Evolutionary conservation across 805 yeast species (phyloP), one percentile per base, ranked within the genome.

Genomic region (Nakazawaea ambrosiae): DNA sequence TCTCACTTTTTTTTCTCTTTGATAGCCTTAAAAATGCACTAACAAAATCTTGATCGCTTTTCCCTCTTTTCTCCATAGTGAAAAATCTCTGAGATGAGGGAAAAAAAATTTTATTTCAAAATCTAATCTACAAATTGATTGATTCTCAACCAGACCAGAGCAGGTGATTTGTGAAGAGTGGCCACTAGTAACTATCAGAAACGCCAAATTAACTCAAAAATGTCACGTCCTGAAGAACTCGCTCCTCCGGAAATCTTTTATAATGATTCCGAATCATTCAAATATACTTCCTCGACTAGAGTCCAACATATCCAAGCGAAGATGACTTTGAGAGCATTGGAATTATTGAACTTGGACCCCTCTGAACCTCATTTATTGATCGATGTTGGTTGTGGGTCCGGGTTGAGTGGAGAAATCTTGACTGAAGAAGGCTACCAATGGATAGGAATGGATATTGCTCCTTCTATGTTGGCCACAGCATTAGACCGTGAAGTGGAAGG

Each of bases 251-350:
- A 89, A 63, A 73, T 89, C 43, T 92, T 90, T 56, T 92, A 92
- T 58, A 83, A 88, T 67, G 97, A 89, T 39, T 61, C 76, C 2
- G 98, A 92, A 59, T 84, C 97, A 0, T 68, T 70, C 46, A 92
- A 92, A 54, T 92, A 92, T 59, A 92, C 97, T 0, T 70, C 82
- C 2, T 85, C 95, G 4, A 83, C 96, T 4, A 92, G 98, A 70
- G 96, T 92, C 34, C 98, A 92, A 64, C 96, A 89, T 55, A 92
- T 92, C 51, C 98, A 92, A 61, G 97, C 97, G 2, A 84, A 86
- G 56, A 92, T 92, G 98, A 88, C 98, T 0, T 68, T 90, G 31
- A 70, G 98, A 49, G 96, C 97, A 0, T 65, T 92, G 33, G 98
- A 92, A 50, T 66, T 92, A 26, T 63, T 92, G 40, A 85, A 88